Percentiles rank a stretch among this genome's conserved stretches.
These are phyloP conservation scores for Penstemon barbatus DNA, from an alignment of 257 asterid species.

Conservation along the genomic window DNA sequence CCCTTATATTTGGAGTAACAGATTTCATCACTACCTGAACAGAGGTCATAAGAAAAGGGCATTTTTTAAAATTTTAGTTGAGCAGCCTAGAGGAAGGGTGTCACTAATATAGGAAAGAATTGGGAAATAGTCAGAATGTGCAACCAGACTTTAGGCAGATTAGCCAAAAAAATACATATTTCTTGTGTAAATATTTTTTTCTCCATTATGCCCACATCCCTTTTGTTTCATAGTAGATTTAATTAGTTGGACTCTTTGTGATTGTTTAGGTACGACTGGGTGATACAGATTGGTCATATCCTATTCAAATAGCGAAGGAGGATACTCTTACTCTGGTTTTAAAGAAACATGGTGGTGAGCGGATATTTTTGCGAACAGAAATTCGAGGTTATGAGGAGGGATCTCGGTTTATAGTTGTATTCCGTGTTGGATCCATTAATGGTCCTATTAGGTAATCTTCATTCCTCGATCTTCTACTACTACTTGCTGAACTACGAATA, in stretches of 20 bases:
- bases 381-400: slow-evolving; percentile 99
- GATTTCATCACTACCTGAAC: not conserved
- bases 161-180: slow-evolving; percentile 2
- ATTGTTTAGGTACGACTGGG: slow-evolving; percentile 66
- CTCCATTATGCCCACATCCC: slow-evolving; percentile 2
- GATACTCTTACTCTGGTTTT: slow-evolving; percentile 67
- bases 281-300: slow-evolving; percentile 94
- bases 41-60: not conserved
- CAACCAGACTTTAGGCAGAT: not conserved
- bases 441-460: slow-evolving; percentile 82
- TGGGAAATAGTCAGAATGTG: slow-evolving; percentile 12
- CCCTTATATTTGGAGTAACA: not conserved
- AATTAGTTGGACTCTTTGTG: slow-evolving; percentile 18
- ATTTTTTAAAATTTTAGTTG: not conserved
- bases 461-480: slow-evolving; percentile 19
- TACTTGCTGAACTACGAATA: slow-evolving; percentile 22
- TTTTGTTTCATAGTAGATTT: not conserved
- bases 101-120: slow-evolving; percentile 1
- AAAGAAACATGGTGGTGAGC: slow-evolving; percentile 65
- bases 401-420: slow-evolving; percentile 85
- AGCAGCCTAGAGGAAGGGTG: slow-evolving; percentile 5
- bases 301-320: slow-evolving; percentile 84
- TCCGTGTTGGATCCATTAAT: slow-evolving; percentile 77
- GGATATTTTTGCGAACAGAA: slow-evolving; percentile 66
- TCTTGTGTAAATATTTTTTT: slow-evolving; percentile 2